Evolutionary conservation across 306 rosid species (phyloP), one percentile per base, ranked within the genome.

Genomic region (Trifolium pratense): DNA sequence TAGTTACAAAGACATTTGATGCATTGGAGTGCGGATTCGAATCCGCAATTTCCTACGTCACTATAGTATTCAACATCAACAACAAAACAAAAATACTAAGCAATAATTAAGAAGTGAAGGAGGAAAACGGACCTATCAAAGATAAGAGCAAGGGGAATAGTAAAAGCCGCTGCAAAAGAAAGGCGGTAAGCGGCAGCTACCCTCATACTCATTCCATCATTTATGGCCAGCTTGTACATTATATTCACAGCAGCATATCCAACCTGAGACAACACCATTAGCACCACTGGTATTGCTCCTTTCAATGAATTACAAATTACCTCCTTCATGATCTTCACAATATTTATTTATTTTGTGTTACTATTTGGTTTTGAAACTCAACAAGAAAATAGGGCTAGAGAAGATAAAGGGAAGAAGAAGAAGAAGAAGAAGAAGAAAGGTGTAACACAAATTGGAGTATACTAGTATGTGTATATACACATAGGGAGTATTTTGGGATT

Each of bases 211-310:
- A 63, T 63, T 12, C 69, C 69, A 37, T 63, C 69, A 18, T 63
- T 63, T 6, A 73, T 67, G 3, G 85, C 93, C 4, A 89, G 49
- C 70, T 90, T 86, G 82, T 81, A 90, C 3, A 90, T 29, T 6
- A 91, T 48, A 46, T 87, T 91, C n/a, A 83, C 79, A 4, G 84
- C 87, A 0, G 88, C 85, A 31, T 46, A 77, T 40, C 80, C 17
- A 13, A 81, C 3, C 74, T 91, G 95, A 59, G 70, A 83, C 10
- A 73, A 11, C 74, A 86, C 86, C 92, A 5, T 91, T 13, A 85
- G 32, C 60, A 86, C 6, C 0, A 55, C 80, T 12, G 90, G 87
- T 73, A 80, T 89, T 55, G 81, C 4, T n/a, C 46, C 79, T 43
- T 77, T 66, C 79, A 85, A 2, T 23, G 62, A 56, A 23, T 23